phyloP scores from a whole-genome alignment of 2,329 filamentous ascomycete species.

The Apiospora malaysiana region DNA sequence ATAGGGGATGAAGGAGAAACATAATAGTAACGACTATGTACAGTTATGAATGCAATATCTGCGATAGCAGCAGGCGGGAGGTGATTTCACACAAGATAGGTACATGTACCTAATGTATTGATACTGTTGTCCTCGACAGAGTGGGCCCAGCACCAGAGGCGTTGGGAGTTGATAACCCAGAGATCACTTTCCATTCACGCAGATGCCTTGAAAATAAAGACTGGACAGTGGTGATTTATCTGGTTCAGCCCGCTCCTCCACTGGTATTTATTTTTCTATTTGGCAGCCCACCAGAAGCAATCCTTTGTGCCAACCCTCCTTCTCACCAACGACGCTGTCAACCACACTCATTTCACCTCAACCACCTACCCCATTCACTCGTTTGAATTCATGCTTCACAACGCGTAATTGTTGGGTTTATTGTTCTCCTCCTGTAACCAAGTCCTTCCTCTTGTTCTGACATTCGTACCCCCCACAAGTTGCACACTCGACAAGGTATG shows the following conservation, averaged over 20 bases:
- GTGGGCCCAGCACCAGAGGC: neutral
- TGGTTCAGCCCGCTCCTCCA: neutral
- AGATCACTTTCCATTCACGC: neutral
- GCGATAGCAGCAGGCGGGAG: neutral
- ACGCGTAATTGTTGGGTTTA: neutral
- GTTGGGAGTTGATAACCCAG: neutral
- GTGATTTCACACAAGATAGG: neutral
- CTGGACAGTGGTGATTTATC: neutral
- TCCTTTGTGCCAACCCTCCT: neutral
- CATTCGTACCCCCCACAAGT: neutral
- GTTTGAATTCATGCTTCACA: neutral
- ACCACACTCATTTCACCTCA: neutral
- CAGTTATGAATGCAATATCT: neutral
- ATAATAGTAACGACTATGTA: too few relatives aligned
- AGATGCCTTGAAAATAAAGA: neutral
- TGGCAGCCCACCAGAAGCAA: neutral
- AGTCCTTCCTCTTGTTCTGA: neutral
- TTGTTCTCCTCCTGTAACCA: neutral
- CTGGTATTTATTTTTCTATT: neutral
- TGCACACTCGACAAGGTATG: neutral
- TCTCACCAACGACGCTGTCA: conserved; percentile 1
- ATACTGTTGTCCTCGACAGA: neutral
- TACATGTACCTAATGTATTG: neutral
- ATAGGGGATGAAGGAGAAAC: too few relatives aligned
- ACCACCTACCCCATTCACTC: conserved; percentile 14